Conservation (phyloP, 768 basidiomycete genomes). For the Mycena leptocephala region DNA sequence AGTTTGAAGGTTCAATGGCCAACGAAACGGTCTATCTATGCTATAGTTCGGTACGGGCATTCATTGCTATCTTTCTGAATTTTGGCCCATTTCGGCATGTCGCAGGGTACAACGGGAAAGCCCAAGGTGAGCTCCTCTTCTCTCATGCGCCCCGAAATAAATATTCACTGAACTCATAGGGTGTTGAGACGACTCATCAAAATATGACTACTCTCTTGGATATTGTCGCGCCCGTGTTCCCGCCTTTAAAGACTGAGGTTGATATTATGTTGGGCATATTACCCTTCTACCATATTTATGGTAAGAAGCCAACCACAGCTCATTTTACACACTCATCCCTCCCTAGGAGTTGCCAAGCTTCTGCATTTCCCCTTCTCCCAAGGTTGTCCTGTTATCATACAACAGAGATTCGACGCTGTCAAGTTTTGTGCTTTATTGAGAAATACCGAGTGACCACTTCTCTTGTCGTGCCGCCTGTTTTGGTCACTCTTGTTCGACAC, state of each 20-base stretch:
- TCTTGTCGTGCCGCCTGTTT: constrained; percentile 87
- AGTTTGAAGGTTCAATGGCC: constrained; percentile 66
- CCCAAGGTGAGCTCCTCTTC: constrained; percentile 67
- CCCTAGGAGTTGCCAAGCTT: constrained; percentile 73
- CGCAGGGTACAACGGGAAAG: constrained; percentile 81
- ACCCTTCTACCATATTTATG: constrained; percentile 70
- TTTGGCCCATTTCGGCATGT: constrained; percentile 22
- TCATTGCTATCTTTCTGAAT: neutral
- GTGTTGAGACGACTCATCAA: constrained; percentile 76
- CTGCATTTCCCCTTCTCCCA: constrained; percentile 69
- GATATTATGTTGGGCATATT: constrained; percentile 77
- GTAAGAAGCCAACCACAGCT: constrained; percentile 33
- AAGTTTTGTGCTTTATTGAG: constrained; percentile 77
- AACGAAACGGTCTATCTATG: constrained; percentile 78
- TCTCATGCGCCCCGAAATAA: neutral
- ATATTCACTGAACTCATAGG: constrained; percentile 3
- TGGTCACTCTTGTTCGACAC: constrained; percentile 82
- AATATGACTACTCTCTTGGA: constrained; percentile 77
- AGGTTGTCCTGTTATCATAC: constrained; percentile 70
- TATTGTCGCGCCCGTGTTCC: constrained; percentile 65
- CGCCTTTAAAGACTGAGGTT: constrained; percentile 50
- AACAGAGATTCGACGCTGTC: constrained; percentile 81
- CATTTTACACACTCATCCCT: neutral
- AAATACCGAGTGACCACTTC: constrained; percentile 73
- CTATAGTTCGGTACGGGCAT: constrained; percentile 62